phyloP scores from a whole-genome alignment of 257 asterid genomes.

The Forsythia suspensa region DNA sequence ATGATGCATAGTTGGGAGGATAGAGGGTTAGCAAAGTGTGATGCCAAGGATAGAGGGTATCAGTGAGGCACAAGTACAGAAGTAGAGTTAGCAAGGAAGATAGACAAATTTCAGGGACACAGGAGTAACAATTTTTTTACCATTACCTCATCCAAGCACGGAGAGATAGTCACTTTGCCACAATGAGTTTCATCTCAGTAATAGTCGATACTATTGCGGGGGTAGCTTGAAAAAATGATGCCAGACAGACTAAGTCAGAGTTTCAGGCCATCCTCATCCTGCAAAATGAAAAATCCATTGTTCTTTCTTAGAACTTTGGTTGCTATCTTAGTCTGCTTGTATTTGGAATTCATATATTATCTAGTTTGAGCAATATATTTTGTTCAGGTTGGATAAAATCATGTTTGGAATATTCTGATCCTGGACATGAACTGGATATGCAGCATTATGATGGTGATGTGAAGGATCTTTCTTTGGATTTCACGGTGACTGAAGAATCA shows the following conservation, averaged over 20 bases:
- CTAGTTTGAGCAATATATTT: conserved; percentile 6
- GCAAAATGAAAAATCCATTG: neutral
- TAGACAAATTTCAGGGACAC: neutral
- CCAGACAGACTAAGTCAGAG: neutral
- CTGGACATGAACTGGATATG: conserved; percentile 27
- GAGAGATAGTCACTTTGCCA: neutral
- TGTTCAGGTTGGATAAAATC: conserved; percentile 18
- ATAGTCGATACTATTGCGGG: neutral
- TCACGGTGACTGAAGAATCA: conserved; percentile 92
- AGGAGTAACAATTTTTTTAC: neutral
- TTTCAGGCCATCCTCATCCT: neutral
- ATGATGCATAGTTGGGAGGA: neutral
- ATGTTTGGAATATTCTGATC: conserved; percentile 26
- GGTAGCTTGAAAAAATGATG: neutral
- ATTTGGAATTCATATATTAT: neutral
- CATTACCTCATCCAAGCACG: neutral
- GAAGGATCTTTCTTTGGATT: conserved; percentile 80
- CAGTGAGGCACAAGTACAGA: neutral
- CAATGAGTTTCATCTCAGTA: neutral
- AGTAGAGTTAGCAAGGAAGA: neutral
- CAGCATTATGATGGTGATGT: conserved; percentile 95
- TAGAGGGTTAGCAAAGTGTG: neutral
- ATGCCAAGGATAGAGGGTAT: neutral
- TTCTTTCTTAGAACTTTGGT: neutral
- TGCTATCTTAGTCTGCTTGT: neutral